Evolutionary conservation across 352 stramenopile genomes (phyloP), one percentile per base, ranked within the genome.

Genomic region (Phytophthora uliginosa): DNA sequence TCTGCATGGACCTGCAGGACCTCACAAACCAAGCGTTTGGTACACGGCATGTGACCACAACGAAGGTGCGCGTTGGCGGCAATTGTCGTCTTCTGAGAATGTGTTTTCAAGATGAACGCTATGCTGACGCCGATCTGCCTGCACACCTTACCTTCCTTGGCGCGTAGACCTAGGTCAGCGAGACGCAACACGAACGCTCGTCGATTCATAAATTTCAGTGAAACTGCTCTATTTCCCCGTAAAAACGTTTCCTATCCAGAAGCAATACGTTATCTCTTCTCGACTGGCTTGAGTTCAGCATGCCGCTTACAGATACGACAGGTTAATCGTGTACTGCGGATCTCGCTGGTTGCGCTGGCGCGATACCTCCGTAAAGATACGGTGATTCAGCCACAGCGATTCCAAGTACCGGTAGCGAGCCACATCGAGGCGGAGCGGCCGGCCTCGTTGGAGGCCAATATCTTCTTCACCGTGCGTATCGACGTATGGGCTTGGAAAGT

Each of bases 381-480:
- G 86, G 52, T 97, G 88, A 59, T 86, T 93, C 24, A 92, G 61
- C 90, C 90, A 97, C n/a, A 96, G 67, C 53, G 86, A 91, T 73
- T 97, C 86, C 24, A 97, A 67, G 55, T 93, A 84, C 4, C 71
- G 72, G 66, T 95, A 97, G 5, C 90, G 85, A 55, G 76, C 83
- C 63, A 72, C 83, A 58, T 97, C 90, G 31, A 97, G 77, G 3
- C 89, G 89, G 66, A 97, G 79, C 12, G 90, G 89, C 2, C 89
- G 88, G 12, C 90, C 89, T 13, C 90, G 86, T 52, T 95, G 88
- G 10, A 97, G 77, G 0, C 88, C 89, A 6, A 94, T 66, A 51
- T 97, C 90, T 77, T 97, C 90, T 76, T 97, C 90, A 26, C 90
- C 90, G 48, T 96, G 87, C 4, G 86, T 79, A 22, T 97, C 90